Conservation (phyloP, 495 filamentous ascomycete species). For the Eremomyces bilateralis region DNA sequence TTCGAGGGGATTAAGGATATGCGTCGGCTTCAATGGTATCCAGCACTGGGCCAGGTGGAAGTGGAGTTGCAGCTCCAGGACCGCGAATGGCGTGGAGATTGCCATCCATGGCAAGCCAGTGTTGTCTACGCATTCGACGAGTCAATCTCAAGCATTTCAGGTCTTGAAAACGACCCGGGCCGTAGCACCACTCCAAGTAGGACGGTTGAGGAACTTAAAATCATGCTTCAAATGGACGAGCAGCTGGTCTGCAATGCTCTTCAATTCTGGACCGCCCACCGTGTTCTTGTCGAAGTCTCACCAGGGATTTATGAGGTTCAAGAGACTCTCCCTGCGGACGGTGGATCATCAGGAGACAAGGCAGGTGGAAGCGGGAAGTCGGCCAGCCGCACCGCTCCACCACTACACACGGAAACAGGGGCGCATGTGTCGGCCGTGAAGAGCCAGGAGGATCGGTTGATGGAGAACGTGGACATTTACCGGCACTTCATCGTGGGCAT, state of each 20-base stretch:
- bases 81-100: constrained; percentile 47
- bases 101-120: constrained; percentile 71
- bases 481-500: constrained; percentile 83
- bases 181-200: constrained; percentile 1
- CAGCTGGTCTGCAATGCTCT: constrained; percentile 55
- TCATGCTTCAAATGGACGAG: constrained; percentile 52
- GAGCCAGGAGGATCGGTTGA: constrained; percentile 16
- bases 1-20: constrained; percentile 61
- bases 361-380: no score
- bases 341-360: no score
- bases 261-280: constrained; percentile 64
- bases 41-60: constrained; percentile 55
- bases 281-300: constrained; percentile 41
- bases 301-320: constrained; percentile 38
- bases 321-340: constrained; percentile 33
- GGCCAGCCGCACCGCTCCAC: constrained; percentile 20
- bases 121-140: constrained; percentile 80
- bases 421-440: constrained; percentile 20
- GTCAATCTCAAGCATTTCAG: no score
- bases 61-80: constrained; percentile 72
- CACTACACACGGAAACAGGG: constrained; percentile 26
- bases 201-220: constrained; percentile 38
- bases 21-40: constrained; percentile 74
- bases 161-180: constrained; percentile 14
- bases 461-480: constrained; percentile 67